Evolutionary conservation across 2,329 filamentous ascomycete species (phyloP), one percentile per base, ranked within the genome.

Genomic region (Coleophoma crateriformis): DNA sequence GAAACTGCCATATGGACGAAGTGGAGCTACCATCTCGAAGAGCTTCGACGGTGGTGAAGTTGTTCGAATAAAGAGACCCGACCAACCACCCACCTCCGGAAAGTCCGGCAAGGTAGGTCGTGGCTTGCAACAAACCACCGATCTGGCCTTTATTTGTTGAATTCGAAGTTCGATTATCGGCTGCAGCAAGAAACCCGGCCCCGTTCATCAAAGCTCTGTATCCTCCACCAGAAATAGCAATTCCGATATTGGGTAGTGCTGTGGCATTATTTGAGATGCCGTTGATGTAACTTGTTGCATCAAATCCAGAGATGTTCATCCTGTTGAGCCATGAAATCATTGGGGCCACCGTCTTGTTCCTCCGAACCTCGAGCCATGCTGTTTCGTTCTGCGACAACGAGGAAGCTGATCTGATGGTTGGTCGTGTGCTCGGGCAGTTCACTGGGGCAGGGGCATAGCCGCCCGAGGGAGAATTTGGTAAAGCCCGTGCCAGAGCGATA

Each of bases 121-220:
- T 70, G 3, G 86, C 78, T 71, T 96, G 90, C 54, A 96, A 72
- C 55, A 95, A 70, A 4, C 90, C 90, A 46, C 90, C 88, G 20
- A 96, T 73, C 44, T 90, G 86, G 4, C 88, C 88, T 3, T 70
- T 61, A 7, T 61, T 68, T 0, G 81, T 86, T 3, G 83, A 73
- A 49, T 81, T 79, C 0, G 73, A 65, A 0, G 87, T 90, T 17
- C 90, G 80, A 58, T 69, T 79, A 65, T 96, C 90, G 57, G 90
- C 91, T 0, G 90, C 90, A 32, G 87, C 80, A 14, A 95, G 60
- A 40, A 85, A 85, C 52, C 90, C 90, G 14, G 85, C 90, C 35
- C 88, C 90, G 62, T 87, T 92, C 72, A 91, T 74, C 71, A 95
- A 75, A n/a, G 90, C 90, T 50, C 90, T 78, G 65, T 94, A 95